phyloP scores from a whole-genome alignment of 148 eudicot genomes.

The Nyssa sinensis region DNA sequence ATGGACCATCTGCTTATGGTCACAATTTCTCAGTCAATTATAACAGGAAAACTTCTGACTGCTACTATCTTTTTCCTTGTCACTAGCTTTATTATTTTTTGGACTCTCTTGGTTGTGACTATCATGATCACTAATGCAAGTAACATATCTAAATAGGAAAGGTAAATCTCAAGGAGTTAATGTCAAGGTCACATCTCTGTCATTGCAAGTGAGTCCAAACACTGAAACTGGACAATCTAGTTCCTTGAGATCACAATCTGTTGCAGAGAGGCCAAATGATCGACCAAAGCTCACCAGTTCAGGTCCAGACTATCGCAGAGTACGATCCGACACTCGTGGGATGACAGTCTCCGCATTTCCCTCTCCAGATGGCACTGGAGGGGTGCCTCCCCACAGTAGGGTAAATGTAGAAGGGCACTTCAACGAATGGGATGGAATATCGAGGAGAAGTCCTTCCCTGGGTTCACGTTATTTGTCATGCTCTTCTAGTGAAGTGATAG shows the following conservation, averaged over 20 bases:
- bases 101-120: neutral
- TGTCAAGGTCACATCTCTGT: too few relatives aligned
- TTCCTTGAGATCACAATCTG: conserved; percentile 33
- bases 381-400: conserved; percentile 26
- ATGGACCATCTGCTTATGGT: conserved; percentile 3
- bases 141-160: conserved; percentile 29
- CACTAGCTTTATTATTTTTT: too few relatives aligned
- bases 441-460: conserved; percentile 28
- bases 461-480: conserved; percentile 31
- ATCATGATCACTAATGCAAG: neutral
- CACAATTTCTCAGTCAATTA: neutral
- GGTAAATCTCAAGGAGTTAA: conserved; percentile 27
- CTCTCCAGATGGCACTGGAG: conserved; percentile 12
- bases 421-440: conserved; percentile 18
- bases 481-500: conserved; percentile 29
- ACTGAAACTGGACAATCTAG: conserved; percentile 27
- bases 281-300: too few relatives aligned
- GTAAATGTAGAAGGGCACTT: conserved; percentile 21
- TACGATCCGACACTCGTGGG: conserved; percentile 21
- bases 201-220: conserved; percentile 28
- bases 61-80: neutral
- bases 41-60: neutral
- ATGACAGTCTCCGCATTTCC: conserved; percentile 11
- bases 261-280: conserved; percentile 19
- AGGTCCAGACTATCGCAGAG: conserved; percentile 17